A percentile compares a stretch with the other conserved stretches of the same genome.
phyloP scores from a whole-genome alignment of 2,329 filamentous ascomycete species.

The Ilyonectria destructans region DNA sequence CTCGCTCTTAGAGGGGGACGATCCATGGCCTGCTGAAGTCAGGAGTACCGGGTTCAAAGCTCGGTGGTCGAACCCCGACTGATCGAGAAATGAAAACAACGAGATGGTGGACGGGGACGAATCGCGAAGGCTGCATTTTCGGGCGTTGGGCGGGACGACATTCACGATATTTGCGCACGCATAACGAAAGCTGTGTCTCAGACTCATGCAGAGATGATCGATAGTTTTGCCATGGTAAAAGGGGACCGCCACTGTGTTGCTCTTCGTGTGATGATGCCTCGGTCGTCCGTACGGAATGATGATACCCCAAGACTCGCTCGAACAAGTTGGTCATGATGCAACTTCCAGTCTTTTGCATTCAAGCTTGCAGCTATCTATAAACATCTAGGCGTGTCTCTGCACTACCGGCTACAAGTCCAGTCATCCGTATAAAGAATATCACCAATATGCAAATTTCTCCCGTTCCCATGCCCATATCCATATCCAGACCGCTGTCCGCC shows the following conservation, averaged over 20 bases:
- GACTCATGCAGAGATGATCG: constrained; percentile 20
- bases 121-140: constrained; percentile 34
- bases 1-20: constrained; percentile 90
- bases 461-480: constrained; percentile 8
- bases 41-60: neutral
- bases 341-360: constrained; percentile 29
- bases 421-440: constrained; percentile 7
- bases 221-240: constrained; percentile 6
- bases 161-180: constrained; percentile 22
- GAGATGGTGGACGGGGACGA: constrained; percentile 16
- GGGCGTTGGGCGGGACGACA: constrained; percentile 29
- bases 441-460: constrained; percentile 7
- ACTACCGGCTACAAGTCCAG: constrained; percentile 6
- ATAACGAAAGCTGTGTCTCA: constrained; percentile 27
- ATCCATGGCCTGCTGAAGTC: constrained; percentile 39
- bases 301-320: constrained; percentile 23
- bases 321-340: constrained; percentile 17
- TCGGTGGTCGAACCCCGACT: neutral
- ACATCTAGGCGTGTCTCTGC: constrained; percentile 17
- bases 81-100: neutral
- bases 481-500: constrained; percentile 10
- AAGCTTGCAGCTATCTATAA: constrained; percentile 28
- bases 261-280: neutral
- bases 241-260: constrained; percentile 2
- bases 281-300: neutral